phyloP scores from a whole-genome alignment of 2,329 filamentous ascomycete genomes.

The Beauveria sp. region DNA sequence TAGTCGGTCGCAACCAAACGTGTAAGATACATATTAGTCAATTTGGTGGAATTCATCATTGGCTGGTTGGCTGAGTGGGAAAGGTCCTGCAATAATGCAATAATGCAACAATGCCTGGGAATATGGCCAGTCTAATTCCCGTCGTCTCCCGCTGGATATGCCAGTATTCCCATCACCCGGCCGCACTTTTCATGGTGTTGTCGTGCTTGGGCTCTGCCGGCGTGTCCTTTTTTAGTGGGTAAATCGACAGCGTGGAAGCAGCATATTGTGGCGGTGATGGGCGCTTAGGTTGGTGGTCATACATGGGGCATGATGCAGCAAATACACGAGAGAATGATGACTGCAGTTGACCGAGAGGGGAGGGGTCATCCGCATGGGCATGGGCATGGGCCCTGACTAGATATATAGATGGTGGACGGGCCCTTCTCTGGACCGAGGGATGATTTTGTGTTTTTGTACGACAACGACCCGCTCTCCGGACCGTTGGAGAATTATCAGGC shows the following conservation, averaged over 20 bases:
- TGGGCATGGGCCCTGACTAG: neutral
- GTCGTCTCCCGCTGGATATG: neutral
- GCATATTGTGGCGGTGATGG: neutral
- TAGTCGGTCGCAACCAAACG: too few species aligned
- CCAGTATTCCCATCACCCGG: neutral
- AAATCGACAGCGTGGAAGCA: neutral
- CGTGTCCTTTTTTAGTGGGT: neutral
- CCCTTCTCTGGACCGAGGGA: too few species aligned
- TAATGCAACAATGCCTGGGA: neutral
- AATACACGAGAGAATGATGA: neutral
- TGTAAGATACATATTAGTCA: too few species aligned
- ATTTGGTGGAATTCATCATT: too few species aligned
- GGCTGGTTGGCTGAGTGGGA: too few species aligned
- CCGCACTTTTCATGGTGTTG: neutral
- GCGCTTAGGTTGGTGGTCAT: neutral
- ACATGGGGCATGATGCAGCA: neutral
- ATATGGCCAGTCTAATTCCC: slow-evolving; percentile 3
- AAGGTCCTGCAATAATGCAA: too few species aligned
- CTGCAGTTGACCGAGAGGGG: neutral
- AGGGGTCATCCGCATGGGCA: neutral
- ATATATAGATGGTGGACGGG: neutral
- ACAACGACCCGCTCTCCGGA: too few species aligned
- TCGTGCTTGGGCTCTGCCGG: neutral
- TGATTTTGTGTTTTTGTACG: too few species aligned
- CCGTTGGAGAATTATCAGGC: too few species aligned